Evolutionary conservation across 179 eudicot genomes (phyloP).

Genomic region (Beta lomatogona): DNA sequence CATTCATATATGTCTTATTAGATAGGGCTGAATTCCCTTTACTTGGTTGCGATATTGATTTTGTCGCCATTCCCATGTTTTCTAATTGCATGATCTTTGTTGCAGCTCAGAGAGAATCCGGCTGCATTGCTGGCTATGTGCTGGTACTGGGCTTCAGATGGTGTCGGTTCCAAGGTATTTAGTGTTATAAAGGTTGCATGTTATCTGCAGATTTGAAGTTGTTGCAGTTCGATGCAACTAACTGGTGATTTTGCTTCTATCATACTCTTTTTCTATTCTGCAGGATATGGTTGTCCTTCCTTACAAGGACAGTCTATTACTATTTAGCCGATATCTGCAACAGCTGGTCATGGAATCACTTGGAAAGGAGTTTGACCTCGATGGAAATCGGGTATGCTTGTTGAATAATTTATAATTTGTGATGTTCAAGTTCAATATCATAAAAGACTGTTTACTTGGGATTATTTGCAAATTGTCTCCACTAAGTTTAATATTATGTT

Average conservation of each 20-base stretch:
- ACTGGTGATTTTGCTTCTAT: slow-evolving; percentile 12
- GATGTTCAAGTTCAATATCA: background rate
- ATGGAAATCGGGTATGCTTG: slow-evolving; percentile 77
- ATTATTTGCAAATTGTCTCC: background rate
- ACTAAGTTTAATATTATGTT: too few relatives aligned
- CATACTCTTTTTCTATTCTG: slow-evolving; percentile 14
- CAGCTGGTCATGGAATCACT: slow-evolving; percentile 99
- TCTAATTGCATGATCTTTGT: slow-evolving; percentile 9
- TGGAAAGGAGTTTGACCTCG: slow-evolving; percentile 96
- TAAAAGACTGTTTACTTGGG: background rate
- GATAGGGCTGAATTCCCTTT: background rate
- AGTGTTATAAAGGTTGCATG: slow-evolving; percentile 7
- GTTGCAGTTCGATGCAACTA: slow-evolving; percentile 11
- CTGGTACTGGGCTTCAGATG: slow-evolving; percentile 98
- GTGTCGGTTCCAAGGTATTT: slow-evolving; percentile 95
- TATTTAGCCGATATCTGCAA: slow-evolving; percentile 93
- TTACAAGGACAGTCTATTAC: slow-evolving; percentile 92
- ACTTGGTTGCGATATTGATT: background rate
- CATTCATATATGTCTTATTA: background rate
- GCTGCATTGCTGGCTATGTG: slow-evolving; percentile 89
- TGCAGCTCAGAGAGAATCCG: slow-evolving; percentile 78
- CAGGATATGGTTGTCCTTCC: slow-evolving; percentile 99
- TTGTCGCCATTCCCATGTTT: background rate
- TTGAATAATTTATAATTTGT: background rate
- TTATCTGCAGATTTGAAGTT: background rate